Evolutionary conservation across 495 filamentous ascomycete species (phyloP), one percentile per base, ranked within the genome.

Genomic region (Daldinia loculata): DNA sequence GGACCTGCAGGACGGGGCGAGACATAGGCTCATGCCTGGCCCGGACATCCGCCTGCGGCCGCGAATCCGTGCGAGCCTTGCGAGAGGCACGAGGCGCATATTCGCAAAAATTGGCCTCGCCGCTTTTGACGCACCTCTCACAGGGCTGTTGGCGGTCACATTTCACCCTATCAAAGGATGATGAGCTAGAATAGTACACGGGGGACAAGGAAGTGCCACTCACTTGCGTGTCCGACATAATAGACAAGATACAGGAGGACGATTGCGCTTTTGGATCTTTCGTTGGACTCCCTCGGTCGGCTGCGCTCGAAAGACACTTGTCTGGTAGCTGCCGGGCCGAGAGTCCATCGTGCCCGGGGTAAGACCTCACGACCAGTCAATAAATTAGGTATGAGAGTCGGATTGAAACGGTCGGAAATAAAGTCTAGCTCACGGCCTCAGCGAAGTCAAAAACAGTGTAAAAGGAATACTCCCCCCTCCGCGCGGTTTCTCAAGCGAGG

Each of bases 61-160:
- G 69, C 51, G 67, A 58, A 64, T 76, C 73, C 39, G 70, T 57
- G 60, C 66, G 53, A 27, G 74, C 39, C 52, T 77, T 79, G 29
- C 80, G 79, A 51, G 75, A 71, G 34, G 76, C 72, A 55, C 80
- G 80, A 27, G 74, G 63, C 12, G 77, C 78, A 77, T 84, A 84
- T 24, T 76, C 77, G 70, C 84, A 86, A n/a, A 76, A 71, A 2
- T 67, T 69, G 32, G 71, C 74, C 58, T 78, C 71, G 15, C 81
- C 82, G 39, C 80, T 78, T 61, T 83, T 83, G 41, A 75, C 72
- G 61, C 83, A 86, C 19, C 76, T 75, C 38, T 79, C 75, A 67
- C 82, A 84, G 6, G 83, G 82, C 56, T 76, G 63, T 56, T 80
- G 78, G 17, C 80, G 77, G 66, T 85, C 79, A 65, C 83, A 85